Base-by-base conservation (phyloP, 2,329 filamentous ascomycete genomes). In the Calonectria fujianensis region DNA sequence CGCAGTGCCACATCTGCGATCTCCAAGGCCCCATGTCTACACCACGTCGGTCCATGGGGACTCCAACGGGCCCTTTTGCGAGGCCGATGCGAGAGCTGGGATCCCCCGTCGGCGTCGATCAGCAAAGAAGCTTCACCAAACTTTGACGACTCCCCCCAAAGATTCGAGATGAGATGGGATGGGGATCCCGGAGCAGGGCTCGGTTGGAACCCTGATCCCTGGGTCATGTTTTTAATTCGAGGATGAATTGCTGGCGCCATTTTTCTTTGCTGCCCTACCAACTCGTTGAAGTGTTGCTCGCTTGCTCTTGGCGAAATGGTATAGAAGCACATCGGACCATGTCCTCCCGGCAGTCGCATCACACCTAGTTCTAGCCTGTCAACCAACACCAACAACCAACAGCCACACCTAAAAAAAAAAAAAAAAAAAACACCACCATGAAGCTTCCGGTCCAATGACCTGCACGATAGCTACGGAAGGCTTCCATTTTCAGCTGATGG, bases 81-180 rank as follows among this genome's bases (percentile, higher is more conserved):
- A 41, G 45, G 45, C 45, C 57, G 57, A 63, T 41, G 57, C 8
- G 57, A 63, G 57, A 6, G 35, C 37, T 63, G 57, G 57, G 57
- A 63, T 63, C 57, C 57, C 35, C 37, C 37, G 57, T 41, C 37
- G 32, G 37, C 24, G 37, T 31, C 29, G 57, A 63, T 63, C 57
- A 63, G 57, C 35, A 63, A 63, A 63, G 57, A 63, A 63, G 32
- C 57, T 63, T 63, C 57, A 29, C 57, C 18, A 63, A 63, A 41
- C 65, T 64, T 73, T 50, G 57, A 69, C 50, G 57, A 59, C 66
- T 69, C 35, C 3, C 20, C 54, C 35, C 50, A 11, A 70, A 20
- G 35, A 66, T 66, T 65, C 50, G 3, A 70, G 65, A 70, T 73
- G 71, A 73, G 59, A 70, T 73, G 57, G 57, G 71, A 70, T 70